Base-by-base conservation (phyloP, 352 stramenopile species). In the Globisporangium polare region DNA sequence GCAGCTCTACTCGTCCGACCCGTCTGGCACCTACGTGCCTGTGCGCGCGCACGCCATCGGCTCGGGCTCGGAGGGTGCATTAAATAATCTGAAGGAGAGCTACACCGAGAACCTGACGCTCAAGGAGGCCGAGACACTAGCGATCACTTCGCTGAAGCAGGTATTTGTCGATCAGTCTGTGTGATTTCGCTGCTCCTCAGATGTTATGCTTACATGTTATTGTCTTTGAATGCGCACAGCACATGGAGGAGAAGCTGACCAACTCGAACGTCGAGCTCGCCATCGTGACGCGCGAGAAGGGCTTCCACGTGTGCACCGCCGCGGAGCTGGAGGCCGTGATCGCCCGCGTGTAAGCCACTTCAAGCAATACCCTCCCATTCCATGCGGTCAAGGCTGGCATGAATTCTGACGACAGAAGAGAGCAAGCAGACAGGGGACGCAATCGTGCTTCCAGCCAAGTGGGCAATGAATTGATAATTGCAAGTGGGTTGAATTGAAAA, bases 211-310 rank as follows among this genome's bases (percentile, higher is more conserved):
- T 0, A 42, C 9, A 26, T 1, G 6, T 26, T 18, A 27, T 26
- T 27, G 20, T 26, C 6, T 15, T 1, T 20, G 18, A 22, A 3
- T 18, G 1, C 15, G 41, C 6, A 15, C 24, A 96, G 84, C 97
- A 99, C 68, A 99, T 99, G 97, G 97, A 99, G 80, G 98, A 99
- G 74, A 98, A 99, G 74, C 97, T 99, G 59, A 98, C 87, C 10
- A 96, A 73, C 63, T 96, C 98, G 41, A 99, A 99, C 83, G 96
- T 99, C 29, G 97, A 99, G 82, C 71, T 99, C 63, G 97, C 97
- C 8, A 78, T 94, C 68, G 95, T 99, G 18, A 99, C 95, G 45
- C 72, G 78, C 54, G 90, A 96, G 17, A 91, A 97, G 66, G 97
- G 97, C 52, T 99, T 99, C 86, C 90, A 99, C 71, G 88, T 98